Base-by-base conservation (phyloP, 208 protist genomes). In the Kentomonas sorsogonicus region DNA sequence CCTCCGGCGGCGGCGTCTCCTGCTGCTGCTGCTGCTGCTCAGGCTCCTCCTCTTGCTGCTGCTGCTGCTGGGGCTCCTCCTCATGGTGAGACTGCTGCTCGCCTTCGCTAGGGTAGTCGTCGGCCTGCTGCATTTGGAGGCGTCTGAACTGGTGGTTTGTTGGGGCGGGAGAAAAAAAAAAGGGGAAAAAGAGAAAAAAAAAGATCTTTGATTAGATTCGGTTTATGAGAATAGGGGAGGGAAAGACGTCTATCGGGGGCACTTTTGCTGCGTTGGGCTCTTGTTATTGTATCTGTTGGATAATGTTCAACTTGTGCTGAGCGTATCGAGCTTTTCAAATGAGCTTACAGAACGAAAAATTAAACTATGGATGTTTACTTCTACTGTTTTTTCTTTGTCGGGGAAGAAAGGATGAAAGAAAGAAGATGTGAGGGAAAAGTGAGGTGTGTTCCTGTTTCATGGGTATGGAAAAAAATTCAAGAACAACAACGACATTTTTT, bases 21-120 rank as follows among this genome's bases (percentile, higher is more conserved):
- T 63, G 54, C 13, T 20, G 38, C 36, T 62, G 36, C 43, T 41
- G 45, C 9, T 9, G 7, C n/a, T 48, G n/a, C 11, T 22, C n/a
- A n/a, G n/a, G n/a, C n/a, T n/a, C n/a, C n/a, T n/a, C n/a, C n/a
- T n/a, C n/a, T n/a, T 39, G 34, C 40, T 45, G 34, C 33, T 60
- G 30, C 30, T 40, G 34, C 16, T 26, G 40, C 40, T 53, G 40
- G 25, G 41, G 22, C 36, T 51, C 53, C 25, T 69, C 63, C 47
- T 69, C 63, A 31, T 46, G 55, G 30, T 45, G 59, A 30, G 51
- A n/a, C n/a, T n/a, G n/a, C n/a, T n/a, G n/a, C n/a, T n/a, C n/a
- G n/a, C n/a, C n/a, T n/a, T n/a, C n/a, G n/a, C n/a, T n/a, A n/a
- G n/a, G n/a, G n/a, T n/a, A n/a, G n/a, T n/a, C n/a, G n/a, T n/a